Conservation (phyloP, 1,139 yeast species). For the Suhomyces guaymorum region DNA sequence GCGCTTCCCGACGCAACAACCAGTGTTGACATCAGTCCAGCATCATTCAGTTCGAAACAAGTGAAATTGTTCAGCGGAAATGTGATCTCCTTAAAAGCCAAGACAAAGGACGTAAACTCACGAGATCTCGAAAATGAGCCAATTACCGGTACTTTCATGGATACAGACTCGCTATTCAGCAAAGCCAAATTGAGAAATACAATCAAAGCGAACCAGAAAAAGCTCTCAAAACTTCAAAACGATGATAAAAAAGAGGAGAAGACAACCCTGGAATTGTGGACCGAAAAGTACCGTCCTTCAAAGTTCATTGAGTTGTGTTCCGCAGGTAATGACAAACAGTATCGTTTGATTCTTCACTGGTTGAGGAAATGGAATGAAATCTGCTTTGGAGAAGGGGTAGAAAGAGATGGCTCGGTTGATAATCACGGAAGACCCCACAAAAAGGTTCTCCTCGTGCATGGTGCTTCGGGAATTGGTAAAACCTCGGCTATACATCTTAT, state of each 20-base stretch:
- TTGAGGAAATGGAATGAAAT: constrained; percentile 74
- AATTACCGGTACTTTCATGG: constrained; percentile 19
- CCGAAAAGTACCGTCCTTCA: constrained; percentile 83
- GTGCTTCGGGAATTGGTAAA: constrained; percentile 96
- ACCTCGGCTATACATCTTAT: constrained; percentile 86
- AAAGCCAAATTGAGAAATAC: constrained; percentile 29
- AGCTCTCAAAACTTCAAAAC: constrained; percentile 6
- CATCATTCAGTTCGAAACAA: constrained; percentile 14
- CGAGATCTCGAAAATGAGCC: constrained; percentile 4
- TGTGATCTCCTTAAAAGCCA: constrained; percentile 23
- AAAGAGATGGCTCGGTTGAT: constrained; percentile 40
- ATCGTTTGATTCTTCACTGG: constrained; percentile 76
- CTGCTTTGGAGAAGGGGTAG: constrained; percentile 53
- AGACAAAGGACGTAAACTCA: constrained; percentile 5
- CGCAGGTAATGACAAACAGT: constrained; percentile 81
- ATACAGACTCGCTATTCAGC: constrained; percentile 34
- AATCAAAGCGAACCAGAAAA: constrained; percentile 22
- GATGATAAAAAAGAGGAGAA: background rate
- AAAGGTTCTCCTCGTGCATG: constrained; percentile 73
- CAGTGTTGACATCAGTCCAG: constrained; percentile 5
- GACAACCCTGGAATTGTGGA: constrained; percentile 51
- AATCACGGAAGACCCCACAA: constrained; percentile 68
- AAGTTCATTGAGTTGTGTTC: constrained; percentile 61
- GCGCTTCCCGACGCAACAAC: background rate
- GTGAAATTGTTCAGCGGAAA: constrained; percentile 31